Base-by-base conservation (phyloP, 2,329 filamentous ascomycete genomes). In the Saccharata proteae region DNA sequence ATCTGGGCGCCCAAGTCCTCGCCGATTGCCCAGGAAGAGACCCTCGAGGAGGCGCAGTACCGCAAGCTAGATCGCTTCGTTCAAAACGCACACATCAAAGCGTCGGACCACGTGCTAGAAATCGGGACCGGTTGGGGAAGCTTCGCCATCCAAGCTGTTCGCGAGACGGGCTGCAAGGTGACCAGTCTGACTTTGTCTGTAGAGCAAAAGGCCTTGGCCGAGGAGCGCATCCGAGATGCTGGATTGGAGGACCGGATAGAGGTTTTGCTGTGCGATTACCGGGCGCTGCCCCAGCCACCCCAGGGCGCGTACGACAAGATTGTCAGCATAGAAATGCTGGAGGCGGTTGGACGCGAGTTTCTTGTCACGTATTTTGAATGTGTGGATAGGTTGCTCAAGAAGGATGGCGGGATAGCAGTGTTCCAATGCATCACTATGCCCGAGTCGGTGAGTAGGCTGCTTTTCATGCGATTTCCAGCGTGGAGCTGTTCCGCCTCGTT, bases 341-440 rank as follows among this genome's bases (percentile, higher is more conserved):
- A 84, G 56, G 75, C 75, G 2, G 79, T 83, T 0, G 79, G 79
- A 3, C 60, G 67, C 30, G 74, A 79, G 45, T 82, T 71, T 42
- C 52, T 84, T 18, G 61, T 65, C 13, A 76, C 69, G 2, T 84
- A 82, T 47, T 84, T 84, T 47, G 55, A 60, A 12, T 71, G 69
- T 40, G 62, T 84, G 30, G 60, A 81, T 42, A 59, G 61, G 35
- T 51, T 81, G 18, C 52, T 84, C 25, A 81, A 83, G 52, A 64
- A 62, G 28, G 64, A 77, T 11, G 74, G 72, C 3, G 73, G 77
- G 1, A 68, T 81, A 25, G 76, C 72, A 5, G 70, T 78, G 28
- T 80, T 84, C 51, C 79, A 83, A 50, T 81, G 77, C 52, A 83
- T 82, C 46, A 83, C 79, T 2, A 82, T 82, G 69, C 77, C 77